Base-by-base conservation (phyloP, 208 protist species). In the Trypanosoma vivax region DNA sequence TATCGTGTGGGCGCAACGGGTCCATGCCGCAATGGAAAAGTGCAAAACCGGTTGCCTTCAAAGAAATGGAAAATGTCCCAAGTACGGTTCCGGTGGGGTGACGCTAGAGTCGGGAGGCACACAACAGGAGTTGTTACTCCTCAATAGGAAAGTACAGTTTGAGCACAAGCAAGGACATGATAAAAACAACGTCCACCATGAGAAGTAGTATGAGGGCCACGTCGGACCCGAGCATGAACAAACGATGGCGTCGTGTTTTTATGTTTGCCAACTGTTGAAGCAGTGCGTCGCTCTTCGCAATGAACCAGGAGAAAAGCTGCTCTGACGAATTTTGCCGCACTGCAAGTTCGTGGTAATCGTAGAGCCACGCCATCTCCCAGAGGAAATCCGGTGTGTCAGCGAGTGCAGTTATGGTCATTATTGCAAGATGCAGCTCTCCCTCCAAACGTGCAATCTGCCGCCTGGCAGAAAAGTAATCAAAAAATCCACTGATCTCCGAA, bases 221-320 rank as follows among this genome's bases (percentile, higher is more conserved):
- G 50, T 89, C 81, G 11, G 76, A 82, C 21, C 81, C 74, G 7
- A 85, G 48, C 65, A 89, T 89, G 52, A 88, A 88, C n/a, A 88
- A 61, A 34, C 72, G 35, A 56, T 73, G 62, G 18, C 67, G 76
- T 9, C 80, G 62, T n/a, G 38, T 59, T 50, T 88, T 83, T 30
- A 83, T 73, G 46, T 73, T 63, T 4, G 54, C 65, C 25, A 88
- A 55, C 58, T 88, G 72, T 53, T 83, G 73, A 27, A 88, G 47
- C 14, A 88, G 49, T 21, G 76, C 76, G 45, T 84, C 80, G 39
- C 73, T 79, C 37, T 78, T 75, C 10, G 76, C 73, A 27, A 38
- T 58, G 33, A 84, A 82, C 74, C 80, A 88, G 19, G 60, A 55
- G 39, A 83, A 53, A 23, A 78, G 65, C 49, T 76, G 58, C 28